phyloP scores from a whole-genome alignment of 352 stramenopile species.

The Globisporangium iwayamae region DNA sequence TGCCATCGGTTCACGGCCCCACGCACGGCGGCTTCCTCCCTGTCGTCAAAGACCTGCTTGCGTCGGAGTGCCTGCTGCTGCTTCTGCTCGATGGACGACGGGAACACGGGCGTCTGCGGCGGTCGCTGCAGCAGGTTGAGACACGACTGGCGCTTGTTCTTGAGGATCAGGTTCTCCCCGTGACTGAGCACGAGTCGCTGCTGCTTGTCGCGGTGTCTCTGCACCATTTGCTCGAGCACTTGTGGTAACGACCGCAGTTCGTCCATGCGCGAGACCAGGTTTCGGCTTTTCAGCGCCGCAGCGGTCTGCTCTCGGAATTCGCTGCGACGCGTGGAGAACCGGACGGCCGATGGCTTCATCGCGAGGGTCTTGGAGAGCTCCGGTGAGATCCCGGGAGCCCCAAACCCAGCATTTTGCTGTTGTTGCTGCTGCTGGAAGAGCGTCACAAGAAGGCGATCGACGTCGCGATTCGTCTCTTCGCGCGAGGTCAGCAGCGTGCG shows the following conservation, averaged over 20 bases:
- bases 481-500: conserved; percentile 25
- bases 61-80: conserved; percentile 37
- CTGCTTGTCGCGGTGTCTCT: conserved; percentile 29
- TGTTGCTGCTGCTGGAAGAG: conserved; percentile 30
- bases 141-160: conserved; percentile 39
- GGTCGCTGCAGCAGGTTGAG: conserved; percentile 43
- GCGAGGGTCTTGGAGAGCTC: conserved; percentile 11
- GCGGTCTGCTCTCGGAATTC: conserved; percentile 48
- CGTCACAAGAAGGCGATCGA: conserved; percentile 37
- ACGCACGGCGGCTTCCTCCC: conserved; percentile 32
- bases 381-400: neutral
- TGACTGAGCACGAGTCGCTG: conserved; percentile 38
- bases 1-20: conserved; percentile 54
- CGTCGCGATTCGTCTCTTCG: conserved; percentile 39
- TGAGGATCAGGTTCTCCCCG: conserved; percentile 44
- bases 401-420: conserved; percentile 2
- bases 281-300: conserved; percentile 44
- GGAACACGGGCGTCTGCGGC: conserved; percentile 49
- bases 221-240: conserved; percentile 45
- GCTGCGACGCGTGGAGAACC: conserved; percentile 41
- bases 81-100: conserved; percentile 49
- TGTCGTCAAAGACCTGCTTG: conserved; percentile 51
- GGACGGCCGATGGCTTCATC: conserved; percentile 10
- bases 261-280: conserved; percentile 48
- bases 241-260: conserved; percentile 53